Evolutionary conservation across 176 grass and related monocot species (phyloP).

Genomic region (Oryza australiensis): DNA sequence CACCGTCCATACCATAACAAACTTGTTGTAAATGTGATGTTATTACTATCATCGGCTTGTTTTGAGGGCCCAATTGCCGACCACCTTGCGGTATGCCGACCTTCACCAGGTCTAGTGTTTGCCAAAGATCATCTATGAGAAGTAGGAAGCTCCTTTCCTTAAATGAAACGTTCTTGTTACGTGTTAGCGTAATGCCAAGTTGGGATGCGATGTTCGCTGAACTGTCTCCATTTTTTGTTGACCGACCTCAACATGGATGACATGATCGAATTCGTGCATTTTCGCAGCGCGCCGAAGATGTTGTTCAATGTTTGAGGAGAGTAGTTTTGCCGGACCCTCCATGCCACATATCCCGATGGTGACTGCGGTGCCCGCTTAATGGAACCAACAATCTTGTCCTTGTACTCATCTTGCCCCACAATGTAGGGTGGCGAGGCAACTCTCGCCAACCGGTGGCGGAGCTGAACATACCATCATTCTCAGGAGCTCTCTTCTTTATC

Average conservation of each 20-base stretch:
- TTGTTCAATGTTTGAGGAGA: too few species aligned
- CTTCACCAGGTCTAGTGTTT: not conserved
- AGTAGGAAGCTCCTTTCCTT: conserved; percentile 6
- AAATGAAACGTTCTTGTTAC: not conserved
- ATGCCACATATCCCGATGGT: too few species aligned
- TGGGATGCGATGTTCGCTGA: not conserved
- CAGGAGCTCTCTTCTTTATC: not conserved
- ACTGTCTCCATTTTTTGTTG: too few species aligned
- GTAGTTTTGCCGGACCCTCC: too few species aligned
- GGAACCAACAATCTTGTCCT: too few species aligned
- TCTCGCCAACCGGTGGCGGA: conserved; percentile 1
- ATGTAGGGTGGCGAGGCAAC: not conserved
- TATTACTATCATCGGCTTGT: not conserved
- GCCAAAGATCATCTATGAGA: conserved; percentile 17
- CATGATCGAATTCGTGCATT: too few species aligned
- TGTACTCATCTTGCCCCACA: too few species aligned
- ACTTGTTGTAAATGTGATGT: not conserved
- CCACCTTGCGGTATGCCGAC: not conserved
- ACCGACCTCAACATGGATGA: too few species aligned
- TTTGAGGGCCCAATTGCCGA: not conserved
- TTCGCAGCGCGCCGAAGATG: too few species aligned
- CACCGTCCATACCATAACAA: not conserved
- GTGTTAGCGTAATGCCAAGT: not conserved
- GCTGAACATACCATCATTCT: conserved; percentile 1
- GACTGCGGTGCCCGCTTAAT: too few species aligned